Base-by-base conservation (phyloP, 2,329 filamentous ascomycete genomes). In the Exophiala dermatitidis region DNA sequence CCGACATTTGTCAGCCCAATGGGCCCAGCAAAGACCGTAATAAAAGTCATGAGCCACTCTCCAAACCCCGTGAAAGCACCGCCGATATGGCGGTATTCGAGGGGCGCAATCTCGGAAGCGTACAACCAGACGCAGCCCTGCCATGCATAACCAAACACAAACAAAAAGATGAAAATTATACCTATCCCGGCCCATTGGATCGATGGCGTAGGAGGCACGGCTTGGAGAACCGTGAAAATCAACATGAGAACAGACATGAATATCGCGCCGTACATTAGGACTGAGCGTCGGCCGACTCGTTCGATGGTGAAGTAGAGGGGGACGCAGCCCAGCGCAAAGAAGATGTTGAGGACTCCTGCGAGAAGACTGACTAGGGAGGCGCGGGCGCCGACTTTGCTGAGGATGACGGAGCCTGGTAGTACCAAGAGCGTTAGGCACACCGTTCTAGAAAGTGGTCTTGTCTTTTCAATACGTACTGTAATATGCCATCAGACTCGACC, bases 1-100 rank as follows among this genome's bases (percentile, higher is more conserved):
- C 67, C 67, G n/a, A 49, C 44, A 30, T 60, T 60, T 5, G 59
- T 59, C 33, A 68, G 62, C 6, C 62, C 67, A 38, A 68, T 68
- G 2, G 67, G 67, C 1, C 67, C 67, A 3, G 66, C 67, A 48
- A 64, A 69, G 3, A 69, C 67, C 12, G 67, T 69, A 19, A 69
- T 42, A 53, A 68, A 69, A 2, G 67, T 65, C 56, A 65, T 65
- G 37, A 69, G 54, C 67, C 67, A 69, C 51, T 69, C 66, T 8
- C 60, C 63, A 7, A 63, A 66, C 32, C 65, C 59, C 32, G 61
- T 64, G 12, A 67, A 61, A n/a, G 62, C 64, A 48, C 67, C 63
- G 19, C 67, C 67, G 9, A 64, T 66, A 49, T 69, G 67, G 41
- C 67, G 64, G 56, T 68, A 64, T n/a, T 63, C 63, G 3, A 69